phyloP scores from a whole-genome alignment of 2,329 filamentous ascomycete species.

The Diaporthe sp. region DNA sequence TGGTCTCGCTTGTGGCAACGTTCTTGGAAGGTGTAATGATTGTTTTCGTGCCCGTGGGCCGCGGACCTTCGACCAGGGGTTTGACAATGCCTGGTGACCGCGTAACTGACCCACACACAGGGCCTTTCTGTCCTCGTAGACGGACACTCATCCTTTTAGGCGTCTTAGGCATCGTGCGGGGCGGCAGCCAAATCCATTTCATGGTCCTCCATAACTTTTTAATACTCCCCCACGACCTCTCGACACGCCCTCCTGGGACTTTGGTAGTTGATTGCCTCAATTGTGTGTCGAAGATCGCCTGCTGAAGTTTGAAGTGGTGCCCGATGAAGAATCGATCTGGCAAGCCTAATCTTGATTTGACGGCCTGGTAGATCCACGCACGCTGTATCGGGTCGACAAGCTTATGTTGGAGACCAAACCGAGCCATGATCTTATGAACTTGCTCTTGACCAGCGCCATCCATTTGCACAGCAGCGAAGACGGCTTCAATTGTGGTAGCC shows the following conservation, averaged over 20 bases:
- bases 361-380: not conserved
- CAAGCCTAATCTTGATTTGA: not conserved
- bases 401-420: conserved; percentile 20
- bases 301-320: conserved; percentile 28
- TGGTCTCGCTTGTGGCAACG: not conserved
- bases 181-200: not conserved
- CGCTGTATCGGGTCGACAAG: not conserved
- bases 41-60: not conserved
- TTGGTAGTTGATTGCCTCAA: too few species aligned
- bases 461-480: conserved; percentile 34
- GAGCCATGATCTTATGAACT: not conserved
- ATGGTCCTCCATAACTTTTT: not conserved
- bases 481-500: conserved; percentile 34
- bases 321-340: conserved; percentile 27
- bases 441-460: conserved; percentile 7
- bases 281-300: not conserved
- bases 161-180: not conserved
- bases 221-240: not conserved
- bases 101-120: not conserved
- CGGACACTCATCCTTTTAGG: too few species aligned
- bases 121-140: not conserved
- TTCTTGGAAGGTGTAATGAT: not conserved
- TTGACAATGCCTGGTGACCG: not conserved
- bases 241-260: too few species aligned
- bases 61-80: not conserved